phyloP scores from a whole-genome alignment of 2,329 filamentous ascomycete species.

The Fusarium sp. region DNA sequence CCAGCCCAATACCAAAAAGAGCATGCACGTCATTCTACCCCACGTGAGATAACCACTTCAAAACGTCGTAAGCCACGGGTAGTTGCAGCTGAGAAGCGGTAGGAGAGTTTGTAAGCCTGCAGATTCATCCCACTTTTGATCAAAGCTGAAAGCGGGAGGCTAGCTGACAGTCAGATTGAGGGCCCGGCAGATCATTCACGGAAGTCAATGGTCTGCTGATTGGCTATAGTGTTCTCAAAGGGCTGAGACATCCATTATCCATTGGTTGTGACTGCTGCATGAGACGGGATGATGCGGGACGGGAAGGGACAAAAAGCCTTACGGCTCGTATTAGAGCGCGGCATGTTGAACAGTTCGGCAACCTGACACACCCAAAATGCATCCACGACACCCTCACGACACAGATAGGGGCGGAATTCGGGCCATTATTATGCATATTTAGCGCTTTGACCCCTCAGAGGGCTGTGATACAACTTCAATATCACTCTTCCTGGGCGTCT shows the following conservation, averaged over 20 bases:
- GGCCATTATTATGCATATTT: not conserved
- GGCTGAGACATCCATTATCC: not conserved
- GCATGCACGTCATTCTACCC: not conserved
- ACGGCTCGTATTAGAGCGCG: not conserved
- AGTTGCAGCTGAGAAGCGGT: not conserved
- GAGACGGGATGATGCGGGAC: not conserved
- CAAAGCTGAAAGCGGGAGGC: slow-evolving; percentile 9
- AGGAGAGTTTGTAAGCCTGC: not conserved
- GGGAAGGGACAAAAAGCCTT: not conserved
- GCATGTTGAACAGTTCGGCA: not conserved
- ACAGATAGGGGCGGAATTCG: not conserved
- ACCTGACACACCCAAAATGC: not conserved
- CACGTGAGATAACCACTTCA: not conserved
- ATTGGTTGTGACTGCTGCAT: not conserved
- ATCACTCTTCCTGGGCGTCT: not conserved
- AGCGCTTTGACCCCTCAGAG: not conserved
- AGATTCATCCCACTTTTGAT: not conserved
- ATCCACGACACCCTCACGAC: not conserved
- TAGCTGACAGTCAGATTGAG: not conserved
- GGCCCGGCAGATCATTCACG: not conserved
- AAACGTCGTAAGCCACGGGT: not conserved
- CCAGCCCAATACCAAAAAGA: not conserved
- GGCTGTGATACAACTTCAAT: not conserved
- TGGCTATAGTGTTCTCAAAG: not conserved
- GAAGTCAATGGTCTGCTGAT: not conserved